Evolutionary conservation across 208 protist species (phyloP).

Genomic region (Strigomonas culicis): DNA sequence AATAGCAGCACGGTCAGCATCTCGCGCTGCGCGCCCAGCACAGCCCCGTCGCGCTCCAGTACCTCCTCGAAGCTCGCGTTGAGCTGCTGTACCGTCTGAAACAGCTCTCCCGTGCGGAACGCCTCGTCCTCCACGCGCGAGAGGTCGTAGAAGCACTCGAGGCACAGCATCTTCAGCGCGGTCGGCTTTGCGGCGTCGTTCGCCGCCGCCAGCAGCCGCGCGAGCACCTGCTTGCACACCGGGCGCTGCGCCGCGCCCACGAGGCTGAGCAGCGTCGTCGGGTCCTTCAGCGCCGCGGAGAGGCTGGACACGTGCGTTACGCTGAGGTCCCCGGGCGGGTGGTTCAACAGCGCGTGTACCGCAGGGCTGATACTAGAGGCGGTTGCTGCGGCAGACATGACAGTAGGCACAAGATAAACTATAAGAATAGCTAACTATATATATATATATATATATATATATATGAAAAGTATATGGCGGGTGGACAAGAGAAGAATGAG

Average conservation of each 20-base stretch:
- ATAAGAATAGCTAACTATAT: no score
- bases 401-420: no score
- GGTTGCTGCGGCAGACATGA: background rate
- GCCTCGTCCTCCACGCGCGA: slow-evolving; percentile 47
- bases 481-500: background rate
- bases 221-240: slow-evolving; percentile 29
- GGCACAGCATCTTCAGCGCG: slow-evolving; percentile 40
- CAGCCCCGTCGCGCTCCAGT: slow-evolving; percentile 35
- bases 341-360: slow-evolving; percentile 3
- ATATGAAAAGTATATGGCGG: background rate
- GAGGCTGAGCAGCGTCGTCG: slow-evolving; percentile 18
- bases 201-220: slow-evolving; percentile 38
- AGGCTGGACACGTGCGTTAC: slow-evolving; percentile 60
- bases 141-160: slow-evolving; percentile 77
- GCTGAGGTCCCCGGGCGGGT: slow-evolving; percentile 20
- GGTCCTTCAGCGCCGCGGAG: slow-evolving; percentile 36
- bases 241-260: slow-evolving; percentile 19
- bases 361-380: background rate
- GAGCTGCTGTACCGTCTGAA: slow-evolving; percentile 52
- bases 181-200: slow-evolving; percentile 68
- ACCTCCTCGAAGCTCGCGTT: slow-evolving; percentile 76
- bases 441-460: slow-evolving; percentile 6
- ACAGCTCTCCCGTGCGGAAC: slow-evolving; percentile 59
- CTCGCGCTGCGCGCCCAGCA: slow-evolving; percentile 37
- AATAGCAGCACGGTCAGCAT: slow-evolving; percentile 81